phyloP scores from a whole-genome alignment of 805 yeast species.

The Groenewaldozyma tartarivorans region DNA sequence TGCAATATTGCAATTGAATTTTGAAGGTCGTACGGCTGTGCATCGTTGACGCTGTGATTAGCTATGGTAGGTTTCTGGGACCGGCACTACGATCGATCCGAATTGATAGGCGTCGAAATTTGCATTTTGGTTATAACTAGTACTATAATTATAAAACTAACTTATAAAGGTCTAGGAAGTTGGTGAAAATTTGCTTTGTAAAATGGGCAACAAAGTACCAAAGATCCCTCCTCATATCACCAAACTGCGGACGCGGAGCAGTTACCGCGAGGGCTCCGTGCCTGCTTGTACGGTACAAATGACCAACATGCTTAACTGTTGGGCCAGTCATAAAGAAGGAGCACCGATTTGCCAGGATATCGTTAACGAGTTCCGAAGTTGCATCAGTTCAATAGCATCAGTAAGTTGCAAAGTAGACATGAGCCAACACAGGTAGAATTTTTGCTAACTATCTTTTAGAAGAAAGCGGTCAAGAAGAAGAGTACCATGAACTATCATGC shows the following conservation, averaged over 20 bases:
- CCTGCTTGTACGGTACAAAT: conserved; percentile 64
- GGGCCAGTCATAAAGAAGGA: conserved; percentile 94
- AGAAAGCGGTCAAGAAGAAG: conserved; percentile 20
- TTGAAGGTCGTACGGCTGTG: too few species aligned
- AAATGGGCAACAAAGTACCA: background rate
- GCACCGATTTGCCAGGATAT: conserved; percentile 52
- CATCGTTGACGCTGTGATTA: too few species aligned
- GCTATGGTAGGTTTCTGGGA: too few species aligned
- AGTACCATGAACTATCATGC: conserved; percentile 47
- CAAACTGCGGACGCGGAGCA: background rate
- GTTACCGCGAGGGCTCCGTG: background rate
- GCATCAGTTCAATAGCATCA: too few species aligned
- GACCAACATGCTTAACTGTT: conserved; percentile 82
- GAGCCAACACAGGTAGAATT: background rate
- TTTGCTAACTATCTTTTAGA: conserved; percentile 10
- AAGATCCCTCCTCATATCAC: background rate
- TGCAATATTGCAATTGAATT: too few species aligned
- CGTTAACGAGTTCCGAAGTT: conserved; percentile 61
- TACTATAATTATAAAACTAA: too few species aligned
- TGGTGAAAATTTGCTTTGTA: too few species aligned
- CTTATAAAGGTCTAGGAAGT: too few species aligned
- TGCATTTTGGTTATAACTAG: too few species aligned
- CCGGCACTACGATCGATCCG: too few species aligned
- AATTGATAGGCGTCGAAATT: too few species aligned
- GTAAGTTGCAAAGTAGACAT: too few species aligned